Conservation (phyloP, 1,284 basidiomycete genomes). For the Prillingera fragicola region DNA sequence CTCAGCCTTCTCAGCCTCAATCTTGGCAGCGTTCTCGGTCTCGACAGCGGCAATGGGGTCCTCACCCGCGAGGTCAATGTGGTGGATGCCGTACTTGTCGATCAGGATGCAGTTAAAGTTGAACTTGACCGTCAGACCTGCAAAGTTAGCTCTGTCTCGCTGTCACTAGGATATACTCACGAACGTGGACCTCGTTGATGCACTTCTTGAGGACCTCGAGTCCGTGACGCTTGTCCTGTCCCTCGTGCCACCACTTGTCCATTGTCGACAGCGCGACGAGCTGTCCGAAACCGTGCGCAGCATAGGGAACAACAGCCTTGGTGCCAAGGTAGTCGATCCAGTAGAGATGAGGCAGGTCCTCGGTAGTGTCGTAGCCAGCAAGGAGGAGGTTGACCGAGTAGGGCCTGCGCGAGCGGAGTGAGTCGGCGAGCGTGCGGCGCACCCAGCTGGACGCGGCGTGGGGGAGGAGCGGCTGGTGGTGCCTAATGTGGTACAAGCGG, state of each 20-base stretch:
- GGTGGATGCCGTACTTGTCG: slow-evolving; percentile 79
- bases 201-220: slow-evolving; percentile 76
- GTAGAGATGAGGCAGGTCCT: slow-evolving; percentile 64
- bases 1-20: slow-evolving; percentile 11
- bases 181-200: slow-evolving; percentile 79
- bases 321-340: slow-evolving; percentile 97
- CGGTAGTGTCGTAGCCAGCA: slow-evolving; percentile 78
- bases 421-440: slow-evolving; percentile 80
- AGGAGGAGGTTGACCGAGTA: slow-evolving; percentile 91
- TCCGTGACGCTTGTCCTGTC: slow-evolving; percentile 62
- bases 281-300: slow-evolving; percentile 89
- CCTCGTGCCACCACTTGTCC: slow-evolving; percentile 62
- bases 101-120: slow-evolving; percentile 85
- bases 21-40: slow-evolving; percentile 19
- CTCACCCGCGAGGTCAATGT: slow-evolving; percentile 54
- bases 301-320: slow-evolving; percentile 80
- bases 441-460: slow-evolving; percentile 91
- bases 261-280: slow-evolving; percentile 90
- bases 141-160: not conserved
- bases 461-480: slow-evolving; percentile 75
- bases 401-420: slow-evolving; percentile 77
- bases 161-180: slow-evolving; percentile 46
- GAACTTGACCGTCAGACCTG: slow-evolving; percentile 67
- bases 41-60: slow-evolving; percentile 37
- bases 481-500: slow-evolving; percentile 88